Conservation (phyloP, 345 rosid species). For the Trapa incisa region DNA sequence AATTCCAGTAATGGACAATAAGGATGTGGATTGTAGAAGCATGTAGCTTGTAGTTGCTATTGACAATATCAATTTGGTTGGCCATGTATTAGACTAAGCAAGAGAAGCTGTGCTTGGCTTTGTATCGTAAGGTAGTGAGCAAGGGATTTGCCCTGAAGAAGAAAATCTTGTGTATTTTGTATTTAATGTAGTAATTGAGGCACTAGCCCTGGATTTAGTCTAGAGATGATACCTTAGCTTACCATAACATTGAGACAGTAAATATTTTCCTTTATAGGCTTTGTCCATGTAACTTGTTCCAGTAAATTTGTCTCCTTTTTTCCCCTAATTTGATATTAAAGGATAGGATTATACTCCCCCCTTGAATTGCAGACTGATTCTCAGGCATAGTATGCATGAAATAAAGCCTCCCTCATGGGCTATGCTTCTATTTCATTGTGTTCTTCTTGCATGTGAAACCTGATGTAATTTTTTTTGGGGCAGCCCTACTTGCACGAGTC, state of each 20-base stretch:
- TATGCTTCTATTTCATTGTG: background rate
- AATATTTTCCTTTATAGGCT: background rate
- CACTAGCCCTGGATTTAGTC: background rate
- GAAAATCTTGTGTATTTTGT: too few relatives aligned
- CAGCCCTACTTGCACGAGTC: conserved; percentile 99
- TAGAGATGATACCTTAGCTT: background rate
- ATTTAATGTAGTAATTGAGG: background rate
- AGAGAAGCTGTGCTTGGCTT: background rate
- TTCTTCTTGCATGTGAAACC: conserved; percentile 4
- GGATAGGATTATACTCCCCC: background rate
- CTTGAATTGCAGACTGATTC: background rate
- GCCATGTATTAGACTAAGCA: background rate
- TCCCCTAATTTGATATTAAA: background rate
- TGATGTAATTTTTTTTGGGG: conserved; percentile 8
- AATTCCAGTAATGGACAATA: background rate
- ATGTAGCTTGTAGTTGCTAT: background rate
- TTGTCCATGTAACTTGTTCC: background rate
- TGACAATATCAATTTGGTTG: background rate
- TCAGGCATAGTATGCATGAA: background rate
- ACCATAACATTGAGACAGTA: background rate
- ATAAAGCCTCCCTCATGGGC: background rate
- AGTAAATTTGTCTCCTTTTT: background rate
- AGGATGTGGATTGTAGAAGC: background rate
- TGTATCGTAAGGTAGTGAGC: background rate
- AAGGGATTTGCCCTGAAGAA: background rate